Evolutionary conservation across 139 green algal species (phyloP), one percentile per base, ranked within the genome.

Genomic region (Picochlorum costavermella): DNA sequence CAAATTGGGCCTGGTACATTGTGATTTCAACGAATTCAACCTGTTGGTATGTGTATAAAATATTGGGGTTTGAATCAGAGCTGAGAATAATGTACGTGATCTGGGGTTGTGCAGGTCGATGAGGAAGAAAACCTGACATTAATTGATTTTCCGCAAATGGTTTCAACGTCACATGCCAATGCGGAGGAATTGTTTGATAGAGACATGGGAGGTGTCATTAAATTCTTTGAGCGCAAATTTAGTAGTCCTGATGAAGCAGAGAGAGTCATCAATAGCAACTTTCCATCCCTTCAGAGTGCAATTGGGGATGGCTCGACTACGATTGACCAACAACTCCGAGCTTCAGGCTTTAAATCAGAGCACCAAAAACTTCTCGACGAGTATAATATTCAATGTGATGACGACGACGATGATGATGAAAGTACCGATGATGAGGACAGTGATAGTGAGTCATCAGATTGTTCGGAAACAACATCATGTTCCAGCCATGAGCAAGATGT

Each of bases 21-120:
- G 94, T 78, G 94, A 99, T 81, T 97, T 93, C 81, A 99, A 99
- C 73, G 94, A 99, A 75, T 99, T 98, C 81, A 99, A 99, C 68
- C 67, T 96, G 14, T 68, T 96, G 61, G 46, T 53, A 23, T 10
- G 46, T 23, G 16, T 53, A 40, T 40, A 8, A 13, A 40, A 2
- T 40, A 2, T 23, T 23, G 20, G 20, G 20, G 20, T 23, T 23
- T 23, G 20, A 23, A 23, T 23, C 20, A 23, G 20, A 23, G 20
- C 20, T 23, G 33, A 0, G 33, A 8, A 40, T 40, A 6, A 40
- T 40, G 50, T 74, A 81, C 73, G 11, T 40, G 5, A 0, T 40
- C 33, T 40, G 9, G 33, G 6, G 9, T 6, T 12, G 20, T 53
- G 46, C 46, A 53, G 46, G 68, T 85, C 59, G 69, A 84, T 36